Conservation (phyloP, 257 asterid genomes). For the Eucommia ulmoides region DNA sequence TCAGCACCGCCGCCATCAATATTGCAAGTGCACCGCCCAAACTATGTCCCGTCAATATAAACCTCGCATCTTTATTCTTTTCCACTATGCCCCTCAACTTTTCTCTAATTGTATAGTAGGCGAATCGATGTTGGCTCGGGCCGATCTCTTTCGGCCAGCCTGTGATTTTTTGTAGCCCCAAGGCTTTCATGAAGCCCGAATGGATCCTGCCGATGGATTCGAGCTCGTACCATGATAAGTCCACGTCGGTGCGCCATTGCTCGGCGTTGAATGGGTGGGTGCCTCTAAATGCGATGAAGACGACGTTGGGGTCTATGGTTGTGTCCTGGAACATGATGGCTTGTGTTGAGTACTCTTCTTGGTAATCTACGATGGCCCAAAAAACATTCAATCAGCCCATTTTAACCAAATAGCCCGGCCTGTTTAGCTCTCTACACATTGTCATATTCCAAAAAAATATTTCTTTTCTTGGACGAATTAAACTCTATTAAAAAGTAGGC, state of each 20-base stretch:
- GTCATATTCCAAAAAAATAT: too few relatives aligned
- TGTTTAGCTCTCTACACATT: not conserved
- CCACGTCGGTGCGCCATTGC: constrained; percentile 47
- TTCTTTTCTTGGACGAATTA: not conserved
- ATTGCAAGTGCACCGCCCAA: constrained; percentile 57
- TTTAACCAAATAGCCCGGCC: not conserved
- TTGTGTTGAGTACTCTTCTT: constrained; percentile 23
- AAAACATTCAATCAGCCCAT: not conserved
- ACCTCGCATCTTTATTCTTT: constrained; percentile 9
- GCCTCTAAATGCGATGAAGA: constrained; percentile 54
- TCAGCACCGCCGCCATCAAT: constrained; percentile 44
- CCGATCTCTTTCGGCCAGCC: constrained; percentile 44
- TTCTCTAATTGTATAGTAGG: constrained; percentile 31
- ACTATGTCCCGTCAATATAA: constrained; percentile 58
- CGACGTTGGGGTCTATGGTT: constrained; percentile 17
- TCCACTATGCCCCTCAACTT: constrained; percentile 11
- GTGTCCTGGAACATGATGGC: constrained; percentile 42
- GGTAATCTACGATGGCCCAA: constrained; percentile 22
- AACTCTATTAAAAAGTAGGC: not conserved
- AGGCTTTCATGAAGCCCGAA: constrained; percentile 51
- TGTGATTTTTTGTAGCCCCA: constrained; percentile 38
- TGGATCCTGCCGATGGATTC: constrained; percentile 38
- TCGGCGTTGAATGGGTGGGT: constrained; percentile 42
- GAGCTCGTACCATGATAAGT: constrained; percentile 58
- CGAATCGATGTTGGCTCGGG: constrained; percentile 8